Evolutionary conservation across 1,139 yeast genomes (phyloP), one percentile per base, ranked within the genome.

Genomic region (Scheffersomyces insectosa): DNA sequence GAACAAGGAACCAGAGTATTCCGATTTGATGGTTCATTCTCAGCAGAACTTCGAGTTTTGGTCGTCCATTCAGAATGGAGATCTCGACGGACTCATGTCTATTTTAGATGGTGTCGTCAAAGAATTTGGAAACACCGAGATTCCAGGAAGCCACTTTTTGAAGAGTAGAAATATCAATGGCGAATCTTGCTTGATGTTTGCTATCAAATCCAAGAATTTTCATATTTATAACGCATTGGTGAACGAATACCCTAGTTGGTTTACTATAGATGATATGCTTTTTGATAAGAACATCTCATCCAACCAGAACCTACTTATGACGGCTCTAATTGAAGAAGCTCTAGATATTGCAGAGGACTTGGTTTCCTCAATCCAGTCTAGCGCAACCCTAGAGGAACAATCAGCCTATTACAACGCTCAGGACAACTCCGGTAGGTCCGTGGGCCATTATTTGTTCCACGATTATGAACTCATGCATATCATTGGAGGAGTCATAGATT

Each of bases 401-500:
- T 44, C 59, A 2, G 57, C 58, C 0, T 88, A 85, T 54, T 67
- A 83, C 44, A 79, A 81, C 46, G 58, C 60, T 12, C 52, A 57
- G 1, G 93, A 88, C 57, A 65, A 55, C 16, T 65, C 72, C 13
- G 78, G 72, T 50, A 71, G 96, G 47, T 76, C 83, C 1, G 70
- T 80, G 8, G 96, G 95, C 0, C 97, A 90, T 60, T 85, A 85
- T 54, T 63, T 89, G 16, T 82, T 83, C 50, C 85, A 85, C 52
- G 75, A 83, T 40, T 68, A 77, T 29, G 65, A 71, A 12, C 57
- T 86, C 1, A 75, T 90, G 15, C 65, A 74, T 0, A 58, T 57
- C 30, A 63, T 88, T 15, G 95, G 96, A 0, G 60, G 60, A 5
- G 72, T 68, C 38, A 70, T 88, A 5, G 72, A 85, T 54, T 93